Percentiles rank a stretch among this genome's conserved stretches.
These are phyloP conservation scores for Fusarium fracticaudum DNA, from an alignment of 2,329 filamentous ascomycete genomes.

Conservation along the genomic window DNA sequence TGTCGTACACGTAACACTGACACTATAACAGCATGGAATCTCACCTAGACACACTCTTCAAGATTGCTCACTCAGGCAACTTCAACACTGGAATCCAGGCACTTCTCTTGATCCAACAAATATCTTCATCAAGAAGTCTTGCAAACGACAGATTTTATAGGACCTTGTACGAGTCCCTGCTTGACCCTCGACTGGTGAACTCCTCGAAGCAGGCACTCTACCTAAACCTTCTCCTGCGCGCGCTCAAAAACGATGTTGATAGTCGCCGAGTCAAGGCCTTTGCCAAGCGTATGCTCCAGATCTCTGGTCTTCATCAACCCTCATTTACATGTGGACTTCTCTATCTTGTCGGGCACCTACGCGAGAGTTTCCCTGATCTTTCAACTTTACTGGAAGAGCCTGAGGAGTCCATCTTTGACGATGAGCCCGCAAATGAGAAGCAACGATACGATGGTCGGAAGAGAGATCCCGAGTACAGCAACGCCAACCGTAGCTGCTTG, in stretches of 20 bases:
- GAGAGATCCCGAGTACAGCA: slow-evolving; percentile 88
- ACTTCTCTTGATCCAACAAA: slow-evolving; percentile 91
- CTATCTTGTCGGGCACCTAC: slow-evolving; percentile 85
- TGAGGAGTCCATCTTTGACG: slow-evolving; percentile 73
- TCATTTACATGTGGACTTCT: slow-evolving; percentile 94
- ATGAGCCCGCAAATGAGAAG: slow-evolving; percentile 57
- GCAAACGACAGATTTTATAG: slow-evolving; percentile 92
- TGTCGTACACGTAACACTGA: slow-evolving; percentile 16
- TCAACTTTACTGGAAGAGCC: slow-evolving; percentile 81
- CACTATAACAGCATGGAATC: slow-evolving; percentile 71
- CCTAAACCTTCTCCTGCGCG: slow-evolving; percentile 88
- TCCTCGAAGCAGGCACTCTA: slow-evolving; percentile 97
- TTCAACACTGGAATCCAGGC: slow-evolving; percentile 99
- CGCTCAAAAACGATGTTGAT: slow-evolving; percentile 90
- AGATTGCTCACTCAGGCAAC: slow-evolving; percentile 95
- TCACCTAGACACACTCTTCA: slow-evolving; percentile 93
- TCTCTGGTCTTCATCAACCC: slow-evolving; percentile 88
- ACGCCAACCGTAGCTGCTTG: slow-evolving; percentile 90
- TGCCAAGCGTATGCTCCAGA: slow-evolving; percentile 89
- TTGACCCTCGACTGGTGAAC: slow-evolving; percentile 86
- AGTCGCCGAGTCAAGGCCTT: slow-evolving; percentile 94
- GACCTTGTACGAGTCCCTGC: slow-evolving; percentile 91
- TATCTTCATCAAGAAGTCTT: slow-evolving; percentile 82
- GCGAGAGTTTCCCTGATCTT: slow-evolving; percentile 81
- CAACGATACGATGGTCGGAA: slow-evolving; percentile 85